Evolutionary conservation across 331 rosid species (phyloP).

Genomic region (Arachis monticola): DNA sequence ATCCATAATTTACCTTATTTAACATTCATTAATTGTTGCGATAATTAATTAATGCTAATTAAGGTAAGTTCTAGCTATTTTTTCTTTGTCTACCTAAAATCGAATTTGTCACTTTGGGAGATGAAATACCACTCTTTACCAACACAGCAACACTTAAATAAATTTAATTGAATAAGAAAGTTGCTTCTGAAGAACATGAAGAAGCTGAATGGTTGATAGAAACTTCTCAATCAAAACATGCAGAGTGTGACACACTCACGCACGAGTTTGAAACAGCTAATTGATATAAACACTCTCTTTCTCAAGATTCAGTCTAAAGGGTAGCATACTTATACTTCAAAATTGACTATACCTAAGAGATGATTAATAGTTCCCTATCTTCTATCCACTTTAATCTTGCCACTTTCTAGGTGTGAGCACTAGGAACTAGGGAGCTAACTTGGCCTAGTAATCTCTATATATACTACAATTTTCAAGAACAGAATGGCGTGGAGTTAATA

Average conservation of each 20-base stretch:
- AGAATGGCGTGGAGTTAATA: too few species aligned
- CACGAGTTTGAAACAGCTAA: constrained; percentile 22
- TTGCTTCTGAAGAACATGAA: not conserved
- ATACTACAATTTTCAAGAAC: too few species aligned
- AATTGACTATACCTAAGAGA: not conserved
- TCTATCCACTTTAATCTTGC: not conserved
- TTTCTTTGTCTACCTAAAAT: too few species aligned
- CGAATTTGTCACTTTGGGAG: too few species aligned
- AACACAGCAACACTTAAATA: too few species aligned
- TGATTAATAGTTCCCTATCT: not conserved
- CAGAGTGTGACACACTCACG: not conserved
- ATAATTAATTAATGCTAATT: too few species aligned
- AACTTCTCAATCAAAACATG: constrained; percentile 12
- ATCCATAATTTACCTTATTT: too few species aligned
- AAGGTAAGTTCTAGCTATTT: too few species aligned
- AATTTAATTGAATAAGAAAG: not conserved
- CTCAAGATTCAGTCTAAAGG: not conserved
- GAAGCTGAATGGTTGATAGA: not conserved
- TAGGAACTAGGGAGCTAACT: not conserved
- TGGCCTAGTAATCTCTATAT: not conserved
- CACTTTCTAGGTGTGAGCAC: not conserved
- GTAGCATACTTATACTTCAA: not conserved
- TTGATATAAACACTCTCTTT: not conserved
- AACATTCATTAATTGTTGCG: too few species aligned
- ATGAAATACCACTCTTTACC: too few species aligned